A percentile compares a stretch with the other conserved stretches of the same genome.
Conservation (phyloP, 169 alveolate species). For the Eimeria praecox region DNA sequence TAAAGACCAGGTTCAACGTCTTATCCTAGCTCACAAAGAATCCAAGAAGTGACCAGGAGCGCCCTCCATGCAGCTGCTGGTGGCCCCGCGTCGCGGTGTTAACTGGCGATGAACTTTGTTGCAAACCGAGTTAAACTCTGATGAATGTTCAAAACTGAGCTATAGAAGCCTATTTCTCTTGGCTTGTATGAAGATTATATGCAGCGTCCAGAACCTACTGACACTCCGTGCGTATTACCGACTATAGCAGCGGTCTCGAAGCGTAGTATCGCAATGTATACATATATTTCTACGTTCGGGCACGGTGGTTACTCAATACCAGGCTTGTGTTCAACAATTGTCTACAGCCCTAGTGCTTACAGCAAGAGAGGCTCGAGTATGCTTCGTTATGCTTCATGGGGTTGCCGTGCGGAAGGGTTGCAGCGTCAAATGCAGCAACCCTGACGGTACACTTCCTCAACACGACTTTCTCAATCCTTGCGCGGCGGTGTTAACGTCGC, state of each 20-base stretch:
- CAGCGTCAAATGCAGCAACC: not conserved
- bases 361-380: not conserved
- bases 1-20: not conserved
- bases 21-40: not conserved
- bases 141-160: not conserved
- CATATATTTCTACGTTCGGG: not conserved
- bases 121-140: no score
- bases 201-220: not conserved
- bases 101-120: not conserved
- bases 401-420: not conserved
- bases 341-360: not conserved
- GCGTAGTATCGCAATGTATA: no score
- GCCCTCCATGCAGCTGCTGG: not conserved
- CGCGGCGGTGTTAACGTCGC: not conserved
- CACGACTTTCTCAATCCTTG: not conserved
- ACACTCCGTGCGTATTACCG: not conserved
- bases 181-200: not conserved
- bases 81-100: not conserved
- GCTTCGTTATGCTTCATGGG: not conserved
- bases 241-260: no score
- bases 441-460: not conserved
- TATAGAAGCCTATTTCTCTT: not conserved
- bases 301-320: not conserved
- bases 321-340: not conserved
- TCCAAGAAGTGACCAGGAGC: not conserved